Evolutionary conservation across 345 rosid genomes (phyloP), one percentile per base, ranked within the genome.

Genomic region (Bretschneidera sinensis): DNA sequence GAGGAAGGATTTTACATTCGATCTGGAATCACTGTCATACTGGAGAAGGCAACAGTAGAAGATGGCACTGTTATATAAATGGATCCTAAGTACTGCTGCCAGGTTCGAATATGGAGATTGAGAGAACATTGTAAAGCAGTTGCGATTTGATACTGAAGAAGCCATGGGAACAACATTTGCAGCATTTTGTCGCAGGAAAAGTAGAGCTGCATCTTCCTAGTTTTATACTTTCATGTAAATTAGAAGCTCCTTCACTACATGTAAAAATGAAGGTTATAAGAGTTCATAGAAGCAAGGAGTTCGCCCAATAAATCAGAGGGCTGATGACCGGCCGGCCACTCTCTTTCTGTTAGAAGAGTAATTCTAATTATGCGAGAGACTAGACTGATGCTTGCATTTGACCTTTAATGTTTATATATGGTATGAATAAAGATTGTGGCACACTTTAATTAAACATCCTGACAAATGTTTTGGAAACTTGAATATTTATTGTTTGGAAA

Each of bases 1-100:
- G 85, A 83, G 56, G 83, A 77, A 24, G 98, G 98, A 33, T 84
- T 89, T 67, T 87, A 89, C 74, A 83, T 94, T 17, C 85, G 97
- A 18, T 80, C 81, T 1, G 96, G 99, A 55, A 74, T 84, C 71
- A 80, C 95, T 33, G 75, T 94, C 34, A 56, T 90, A 57, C 45
- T 73, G 24, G 97, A 94, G 75, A 94, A 88, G 80, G 95, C 99
- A 35, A 90, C 92, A 11, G 83, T 94, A 31, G 74, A 83, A 66
- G 92, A 94, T 57, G 91, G 92, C 6, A 85, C 75, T 5, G 75
- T 89, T 43, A 89, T 92, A 75, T 92, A 71, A 77, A 67, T 9
- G 15, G 45, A 11, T 39, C n/a, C n/a, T 14, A 1, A 39, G 21
- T 8, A 1, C 21, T 59, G 47, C 6, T 24, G 45, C 17, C 33